Conservation (phyloP, 2,329 filamentous ascomycete genomes). For the Ophiostoma triangulosporum region DNA sequence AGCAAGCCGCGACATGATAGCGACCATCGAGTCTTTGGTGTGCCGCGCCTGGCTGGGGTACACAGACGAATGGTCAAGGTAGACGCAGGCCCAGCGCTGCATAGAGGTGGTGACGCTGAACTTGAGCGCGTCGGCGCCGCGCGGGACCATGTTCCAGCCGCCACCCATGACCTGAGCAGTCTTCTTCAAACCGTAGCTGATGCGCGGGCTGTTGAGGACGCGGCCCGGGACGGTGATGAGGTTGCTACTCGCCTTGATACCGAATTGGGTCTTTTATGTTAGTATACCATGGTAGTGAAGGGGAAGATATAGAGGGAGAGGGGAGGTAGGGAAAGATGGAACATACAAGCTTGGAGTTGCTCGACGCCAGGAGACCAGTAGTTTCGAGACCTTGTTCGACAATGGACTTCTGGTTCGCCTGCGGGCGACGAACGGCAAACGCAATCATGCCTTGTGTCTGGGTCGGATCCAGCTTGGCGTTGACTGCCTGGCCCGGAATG, state of each 20-base stretch:
- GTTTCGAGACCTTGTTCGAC: conserved; percentile 31
- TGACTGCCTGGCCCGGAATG: conserved; percentile 40
- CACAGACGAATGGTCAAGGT: conserved; percentile 10
- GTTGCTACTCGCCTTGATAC: conserved; percentile 28
- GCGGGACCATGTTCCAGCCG: conserved; percentile 42
- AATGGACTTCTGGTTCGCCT: conserved; percentile 42
- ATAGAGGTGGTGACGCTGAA: conserved; percentile 32
- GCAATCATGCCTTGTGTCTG: conserved; percentile 47
- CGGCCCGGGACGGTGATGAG: conserved; percentile 52
- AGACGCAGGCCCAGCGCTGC: conserved; percentile 27
- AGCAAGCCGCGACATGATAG: conserved; percentile 1
- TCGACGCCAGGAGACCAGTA: conserved; percentile 29
- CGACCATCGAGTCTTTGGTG: background rate
- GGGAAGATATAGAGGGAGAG: background rate
- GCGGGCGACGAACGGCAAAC: conserved; percentile 45
- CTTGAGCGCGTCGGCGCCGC: conserved; percentile 21
- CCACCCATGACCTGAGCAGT: conserved; percentile 22
- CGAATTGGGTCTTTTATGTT: conserved; percentile 26
- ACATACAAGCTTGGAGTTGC: conserved; percentile 20
- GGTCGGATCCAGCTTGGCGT: conserved; percentile 31
- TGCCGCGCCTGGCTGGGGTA: background rate
- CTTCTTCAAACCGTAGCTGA: conserved; percentile 35
- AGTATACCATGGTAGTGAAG: too few species aligned
- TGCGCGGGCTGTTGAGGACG: conserved; percentile 29
- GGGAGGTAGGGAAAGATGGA: background rate